Evolutionary conservation across 352 stramenopile species (phyloP).

Genomic region (Globisporangium lucens): DNA sequence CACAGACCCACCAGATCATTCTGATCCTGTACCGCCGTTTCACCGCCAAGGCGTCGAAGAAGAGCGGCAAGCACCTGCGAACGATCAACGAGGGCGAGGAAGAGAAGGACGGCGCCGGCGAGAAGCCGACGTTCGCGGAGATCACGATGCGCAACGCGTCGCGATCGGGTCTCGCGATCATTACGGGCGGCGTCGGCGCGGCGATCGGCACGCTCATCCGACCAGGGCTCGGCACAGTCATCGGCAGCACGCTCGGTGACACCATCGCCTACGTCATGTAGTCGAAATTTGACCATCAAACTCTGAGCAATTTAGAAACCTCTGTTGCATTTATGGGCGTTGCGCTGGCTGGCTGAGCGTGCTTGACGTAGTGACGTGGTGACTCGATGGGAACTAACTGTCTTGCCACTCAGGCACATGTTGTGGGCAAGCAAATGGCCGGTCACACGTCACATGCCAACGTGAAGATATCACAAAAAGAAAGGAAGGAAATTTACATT

Average conservation of each 20-base stretch:
- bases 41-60: slow-evolving; percentile 34
- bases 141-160: slow-evolving; percentile 57
- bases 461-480: neutral
- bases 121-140: slow-evolving; percentile 35
- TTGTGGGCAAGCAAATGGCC: neutral
- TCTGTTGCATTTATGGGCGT: neutral
- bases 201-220: slow-evolving; percentile 69
- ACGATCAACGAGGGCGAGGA: slow-evolving; percentile 29
- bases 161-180: slow-evolving; percentile 58
- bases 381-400: neutral
- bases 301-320: neutral
- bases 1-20: slow-evolving; percentile 64
- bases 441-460: neutral
- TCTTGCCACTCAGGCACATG: neutral
- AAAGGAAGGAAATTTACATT: neutral
- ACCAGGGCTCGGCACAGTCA: slow-evolving; percentile 72
- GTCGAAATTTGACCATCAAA: neutral
- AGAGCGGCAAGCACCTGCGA: slow-evolving; percentile 36
- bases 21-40: slow-evolving; percentile 71
- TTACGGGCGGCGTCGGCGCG: slow-evolving; percentile 65
- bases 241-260: slow-evolving; percentile 75
- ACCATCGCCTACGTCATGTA: slow-evolving; percentile 72
- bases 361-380: neutral
- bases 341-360: neutral
- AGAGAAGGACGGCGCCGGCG: slow-evolving; percentile 25